phyloP scores from a whole-genome alignment of 2,329 filamentous ascomycete species.

The Scedosporium boydii region DNA sequence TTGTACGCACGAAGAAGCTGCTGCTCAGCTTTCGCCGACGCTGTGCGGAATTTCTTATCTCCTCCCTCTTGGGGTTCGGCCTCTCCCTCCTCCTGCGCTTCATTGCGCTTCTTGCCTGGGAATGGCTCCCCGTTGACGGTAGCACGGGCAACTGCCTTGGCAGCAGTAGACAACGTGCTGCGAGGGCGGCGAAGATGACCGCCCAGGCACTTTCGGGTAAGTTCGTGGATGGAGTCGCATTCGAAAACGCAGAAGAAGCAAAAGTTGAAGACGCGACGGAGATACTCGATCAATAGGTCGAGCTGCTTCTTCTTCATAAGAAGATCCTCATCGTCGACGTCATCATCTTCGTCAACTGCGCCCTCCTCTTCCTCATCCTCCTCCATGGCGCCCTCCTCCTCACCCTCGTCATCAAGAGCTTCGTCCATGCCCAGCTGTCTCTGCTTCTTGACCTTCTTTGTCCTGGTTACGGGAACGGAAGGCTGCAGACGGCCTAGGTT shows the following conservation, averaged over 20 bases:
- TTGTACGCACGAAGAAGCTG: conserved; percentile 93
- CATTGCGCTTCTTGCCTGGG: conserved; percentile 68
- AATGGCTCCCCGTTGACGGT: conserved; percentile 77
- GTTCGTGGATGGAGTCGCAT: conserved; percentile 91
- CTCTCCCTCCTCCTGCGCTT: conserved; percentile 53
- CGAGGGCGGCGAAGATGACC: conserved; percentile 91
- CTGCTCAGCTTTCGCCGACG: conserved; percentile 71
- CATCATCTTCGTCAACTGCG: conserved; percentile 68
- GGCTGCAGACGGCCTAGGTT: conserved; percentile 70
- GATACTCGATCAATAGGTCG: conserved; percentile 90
- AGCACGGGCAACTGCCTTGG: conserved; percentile 76
- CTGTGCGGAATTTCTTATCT: conserved; percentile 64
- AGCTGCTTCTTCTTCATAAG: conserved; percentile 93
- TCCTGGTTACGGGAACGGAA: conserved; percentile 38
- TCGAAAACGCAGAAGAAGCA: conserved; percentile 99
- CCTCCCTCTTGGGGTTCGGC: conserved; percentile 31
- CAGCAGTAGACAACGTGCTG: conserved; percentile 71
- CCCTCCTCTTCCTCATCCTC: conserved; percentile 77
- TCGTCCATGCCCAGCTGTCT: conserved; percentile 52
- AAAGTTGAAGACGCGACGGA: conserved; percentile 95
- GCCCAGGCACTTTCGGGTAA: conserved; percentile 90
- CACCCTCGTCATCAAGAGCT: conserved; percentile 36
- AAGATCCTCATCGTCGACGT: conserved; percentile 82
- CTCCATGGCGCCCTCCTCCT: conserved; percentile 52
- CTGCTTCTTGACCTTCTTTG: conserved; percentile 54